These are phyloP conservation scores for Pyrenochaeta sp. DNA, from an alignment of 2,329 filamentous ascomycete genomes.

Conservation along the genomic window DNA sequence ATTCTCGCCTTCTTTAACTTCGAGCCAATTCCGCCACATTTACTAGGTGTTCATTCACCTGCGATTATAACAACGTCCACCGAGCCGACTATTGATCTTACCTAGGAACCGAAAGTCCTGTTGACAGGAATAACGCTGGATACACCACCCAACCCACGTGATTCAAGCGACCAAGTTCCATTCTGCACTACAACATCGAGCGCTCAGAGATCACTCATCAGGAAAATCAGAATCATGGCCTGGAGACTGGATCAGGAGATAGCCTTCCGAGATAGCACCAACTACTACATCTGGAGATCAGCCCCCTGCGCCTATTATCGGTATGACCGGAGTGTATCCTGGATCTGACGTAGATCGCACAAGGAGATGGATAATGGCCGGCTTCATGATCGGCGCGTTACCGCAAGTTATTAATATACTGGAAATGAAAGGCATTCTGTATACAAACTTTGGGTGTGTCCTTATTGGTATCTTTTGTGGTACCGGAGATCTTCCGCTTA, in stretches of 20 bases:
- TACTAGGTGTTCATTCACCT: too few relatives aligned
- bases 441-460: not conserved
- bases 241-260: not conserved
- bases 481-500: conserved; percentile 5
- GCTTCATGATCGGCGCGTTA: conserved; percentile 4
- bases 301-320: not conserved
- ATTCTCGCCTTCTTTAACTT: too few relatives aligned
- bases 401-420: conserved; percentile 12
- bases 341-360: conserved; percentile 1
- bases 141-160: not conserved
- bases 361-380: conserved; percentile 2
- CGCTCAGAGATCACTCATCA: too few relatives aligned
- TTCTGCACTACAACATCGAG: not conserved
- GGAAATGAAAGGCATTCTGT: conserved; percentile 3
- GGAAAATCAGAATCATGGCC: not conserved
- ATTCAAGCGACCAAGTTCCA: too few relatives aligned
- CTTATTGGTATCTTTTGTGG: not conserved
- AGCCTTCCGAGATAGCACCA: too few relatives aligned
- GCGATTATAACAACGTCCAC: too few relatives aligned
- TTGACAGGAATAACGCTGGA: not conserved
- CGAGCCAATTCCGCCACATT: too few relatives aligned
- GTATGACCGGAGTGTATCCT: not conserved
- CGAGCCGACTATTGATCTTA: too few relatives aligned
- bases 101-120: too few relatives aligned
- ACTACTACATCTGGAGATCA: too few relatives aligned